These are phyloP conservation scores for Papiliotrema flavescens DNA, from an alignment of 1,284 basidiomycete genomes.

Conservation along the genomic window DNA sequence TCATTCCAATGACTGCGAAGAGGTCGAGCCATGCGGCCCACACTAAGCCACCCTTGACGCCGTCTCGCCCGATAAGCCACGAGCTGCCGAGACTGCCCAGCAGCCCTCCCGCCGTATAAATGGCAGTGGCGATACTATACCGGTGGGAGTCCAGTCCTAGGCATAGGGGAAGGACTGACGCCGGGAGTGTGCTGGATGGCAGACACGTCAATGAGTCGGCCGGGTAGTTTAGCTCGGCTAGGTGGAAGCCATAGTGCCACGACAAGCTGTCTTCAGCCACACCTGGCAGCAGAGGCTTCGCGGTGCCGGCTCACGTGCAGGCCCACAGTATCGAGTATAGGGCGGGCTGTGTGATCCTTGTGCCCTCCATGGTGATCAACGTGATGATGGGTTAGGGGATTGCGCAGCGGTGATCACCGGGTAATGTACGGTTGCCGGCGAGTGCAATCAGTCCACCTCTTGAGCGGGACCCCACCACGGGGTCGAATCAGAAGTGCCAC, in stretches of 20 bases:
- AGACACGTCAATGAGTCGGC: constrained; percentile 70
- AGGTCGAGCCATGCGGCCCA: constrained; percentile 60
- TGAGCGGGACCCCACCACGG: too few species aligned
- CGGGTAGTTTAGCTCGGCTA: constrained; percentile 82
- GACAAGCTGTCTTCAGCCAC: constrained; percentile 31
- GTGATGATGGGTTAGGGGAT: too few species aligned
- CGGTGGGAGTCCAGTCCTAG: constrained; percentile 69
- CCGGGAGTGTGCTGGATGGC: constrained; percentile 31
- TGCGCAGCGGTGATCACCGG: too few species aligned
- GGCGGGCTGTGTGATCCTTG: constrained; percentile 3
- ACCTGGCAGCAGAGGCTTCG: not conserved
- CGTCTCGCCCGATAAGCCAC: constrained; percentile 63
- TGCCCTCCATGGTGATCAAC: not conserved
- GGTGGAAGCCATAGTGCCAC: constrained; percentile 58
- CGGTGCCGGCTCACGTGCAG: constrained; percentile 14
- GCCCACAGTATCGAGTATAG: constrained; percentile 17
- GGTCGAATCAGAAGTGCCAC: constrained; percentile 7
- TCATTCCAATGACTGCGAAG: constrained; percentile 61
- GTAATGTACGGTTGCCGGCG: too few species aligned
- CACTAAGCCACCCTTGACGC: constrained; percentile 47
- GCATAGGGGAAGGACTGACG: constrained; percentile 52
- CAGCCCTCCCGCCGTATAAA: constrained; percentile 86
- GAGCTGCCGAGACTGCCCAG: constrained; percentile 70
- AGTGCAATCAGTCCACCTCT: too few species aligned
- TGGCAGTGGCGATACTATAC: constrained; percentile 75